A percentile compares a stretch with the other conserved stretches of the same genome.
These are phyloP conservation scores for Byssoonygena ceratinophila DNA, from an alignment of 2,329 filamentous ascomycete genomes.

Conservation along the genomic window DNA sequence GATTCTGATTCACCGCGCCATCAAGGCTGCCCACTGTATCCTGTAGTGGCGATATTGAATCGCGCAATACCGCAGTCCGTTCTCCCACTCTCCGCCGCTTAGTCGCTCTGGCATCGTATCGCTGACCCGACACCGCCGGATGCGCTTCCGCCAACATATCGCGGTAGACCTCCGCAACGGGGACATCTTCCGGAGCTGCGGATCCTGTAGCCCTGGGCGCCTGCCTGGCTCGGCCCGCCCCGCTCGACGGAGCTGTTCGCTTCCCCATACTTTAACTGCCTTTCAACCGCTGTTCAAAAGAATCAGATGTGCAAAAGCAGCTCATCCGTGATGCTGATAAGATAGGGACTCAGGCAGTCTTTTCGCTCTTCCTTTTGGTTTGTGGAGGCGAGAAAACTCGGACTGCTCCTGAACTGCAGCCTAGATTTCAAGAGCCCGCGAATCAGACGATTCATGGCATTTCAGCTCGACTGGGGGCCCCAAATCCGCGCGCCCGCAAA, in stretches of 20 bases:
- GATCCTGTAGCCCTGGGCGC: background rate
- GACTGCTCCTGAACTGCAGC: background rate
- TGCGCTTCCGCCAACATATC: conserved; percentile 14
- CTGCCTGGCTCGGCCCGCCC: background rate
- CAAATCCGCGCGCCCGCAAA: background rate
- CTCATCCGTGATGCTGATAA: background rate
- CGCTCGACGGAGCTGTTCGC: conserved; percentile 3
- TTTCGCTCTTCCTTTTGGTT: background rate
- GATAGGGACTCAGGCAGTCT: too few relatives aligned
- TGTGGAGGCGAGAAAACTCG: background rate
- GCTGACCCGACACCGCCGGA: background rate
- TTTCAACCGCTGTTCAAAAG: background rate
- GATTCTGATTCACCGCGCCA: conserved; percentile 16
- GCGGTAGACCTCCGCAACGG: conserved; percentile 12
- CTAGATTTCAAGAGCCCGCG: background rate
- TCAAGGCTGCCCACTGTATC: conserved; percentile 12
- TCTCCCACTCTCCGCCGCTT: conserved; percentile 19
- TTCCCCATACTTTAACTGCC: background rate
- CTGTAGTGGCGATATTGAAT: background rate
- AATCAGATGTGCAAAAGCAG: background rate
- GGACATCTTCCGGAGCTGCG: conserved; percentile 5
- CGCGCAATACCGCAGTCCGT: conserved; percentile 7
- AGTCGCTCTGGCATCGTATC: conserved; percentile 5
- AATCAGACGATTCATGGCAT: background rate
- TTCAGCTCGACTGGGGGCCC: background rate